Conservation (phyloP, 1,284 basidiomycete genomes). For the Trichosporon inkin region DNA sequence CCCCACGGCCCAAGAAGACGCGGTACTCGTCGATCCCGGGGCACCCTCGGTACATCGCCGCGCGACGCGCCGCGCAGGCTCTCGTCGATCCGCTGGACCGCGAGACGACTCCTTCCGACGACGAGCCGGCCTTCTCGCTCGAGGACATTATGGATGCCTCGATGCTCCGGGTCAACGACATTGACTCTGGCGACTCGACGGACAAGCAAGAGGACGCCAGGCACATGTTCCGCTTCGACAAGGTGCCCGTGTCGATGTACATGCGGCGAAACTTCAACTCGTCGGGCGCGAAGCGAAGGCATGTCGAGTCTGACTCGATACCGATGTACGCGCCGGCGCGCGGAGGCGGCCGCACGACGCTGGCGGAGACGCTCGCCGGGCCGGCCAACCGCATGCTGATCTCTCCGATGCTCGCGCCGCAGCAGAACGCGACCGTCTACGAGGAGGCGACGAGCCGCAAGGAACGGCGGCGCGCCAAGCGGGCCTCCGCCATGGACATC, state of each 20-base stretch:
- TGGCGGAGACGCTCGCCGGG: constrained; percentile 18
- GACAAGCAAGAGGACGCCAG: constrained; percentile 23
- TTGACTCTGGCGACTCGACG: constrained; percentile 18
- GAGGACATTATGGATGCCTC: constrained; percentile 46
- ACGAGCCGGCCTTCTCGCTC: constrained; percentile 30
- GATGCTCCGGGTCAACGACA: constrained; percentile 29
- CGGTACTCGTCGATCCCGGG: constrained; percentile 48
- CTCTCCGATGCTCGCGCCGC: constrained; percentile 19
- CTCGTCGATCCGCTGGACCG: constrained; percentile 30
- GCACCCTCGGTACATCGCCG: constrained; percentile 43
- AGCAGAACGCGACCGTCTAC: not conserved
- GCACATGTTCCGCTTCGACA: constrained; percentile 44
- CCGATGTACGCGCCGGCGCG: not conserved
- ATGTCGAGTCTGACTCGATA: constrained; percentile 1
- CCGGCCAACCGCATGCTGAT: constrained; percentile 24
- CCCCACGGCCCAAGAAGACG: constrained; percentile 31
- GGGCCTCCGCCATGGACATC: constrained; percentile 13
- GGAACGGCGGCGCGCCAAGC: constrained; percentile 17
- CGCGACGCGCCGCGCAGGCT: constrained; percentile 30
- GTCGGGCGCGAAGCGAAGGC: not conserved
- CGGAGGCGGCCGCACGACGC: constrained; percentile 5
- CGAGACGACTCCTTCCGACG: constrained; percentile 33
- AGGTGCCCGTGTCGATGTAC: constrained; percentile 43
- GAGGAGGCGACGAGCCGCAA: constrained; percentile 23
- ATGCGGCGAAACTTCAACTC: constrained; percentile 36